A percentile compares a stretch with the other conserved stretches of the same genome.
Evolutionary conservation across 345 rosid species (phyloP).

Genomic region (Heritiera fomes): DNA sequence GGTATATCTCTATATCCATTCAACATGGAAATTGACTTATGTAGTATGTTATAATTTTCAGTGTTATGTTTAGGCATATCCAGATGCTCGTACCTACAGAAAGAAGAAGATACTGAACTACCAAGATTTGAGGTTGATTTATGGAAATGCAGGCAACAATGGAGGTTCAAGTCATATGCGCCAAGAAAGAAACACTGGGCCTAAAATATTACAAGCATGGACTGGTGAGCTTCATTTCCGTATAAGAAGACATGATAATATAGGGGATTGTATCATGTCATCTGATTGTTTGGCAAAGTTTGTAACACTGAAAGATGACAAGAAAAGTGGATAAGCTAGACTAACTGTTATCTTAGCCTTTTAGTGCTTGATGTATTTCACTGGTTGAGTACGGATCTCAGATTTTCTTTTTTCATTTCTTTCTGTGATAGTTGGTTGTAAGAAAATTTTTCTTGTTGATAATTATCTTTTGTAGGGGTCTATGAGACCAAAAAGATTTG

Average conservation of each 20-base stretch:
- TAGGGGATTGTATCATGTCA: background rate
- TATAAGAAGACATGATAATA: background rate
- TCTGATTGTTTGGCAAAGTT: conserved; percentile 10
- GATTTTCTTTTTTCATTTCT: background rate
- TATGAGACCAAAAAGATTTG: background rate
- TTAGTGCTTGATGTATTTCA: background rate
- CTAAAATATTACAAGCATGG: conserved; percentile 18
- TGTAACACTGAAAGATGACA: background rate
- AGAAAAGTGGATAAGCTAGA: background rate
- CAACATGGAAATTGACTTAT: conserved; percentile 9
- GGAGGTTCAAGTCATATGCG: conserved; percentile 23
- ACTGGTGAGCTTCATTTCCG: conserved; percentile 27
- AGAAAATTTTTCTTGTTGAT: background rate
- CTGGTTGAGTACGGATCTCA: too few species aligned
- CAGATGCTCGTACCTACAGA: conserved; percentile 39
- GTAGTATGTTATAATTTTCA: conserved; percentile 10
- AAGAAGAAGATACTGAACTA: conserved; percentile 40
- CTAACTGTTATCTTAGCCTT: background rate
- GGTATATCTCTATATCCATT: conserved; percentile 28
- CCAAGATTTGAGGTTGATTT: conserved; percentile 45
- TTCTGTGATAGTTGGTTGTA: background rate
- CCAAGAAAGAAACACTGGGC: conserved; percentile 25
- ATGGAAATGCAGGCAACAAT: conserved; percentile 31
- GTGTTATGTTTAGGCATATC: conserved; percentile 36
- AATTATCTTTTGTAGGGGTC: conserved; percentile 9